Conservation (phyloP, 1,139 yeast genomes). For the Debaryomycetaceae sp. region DNA sequence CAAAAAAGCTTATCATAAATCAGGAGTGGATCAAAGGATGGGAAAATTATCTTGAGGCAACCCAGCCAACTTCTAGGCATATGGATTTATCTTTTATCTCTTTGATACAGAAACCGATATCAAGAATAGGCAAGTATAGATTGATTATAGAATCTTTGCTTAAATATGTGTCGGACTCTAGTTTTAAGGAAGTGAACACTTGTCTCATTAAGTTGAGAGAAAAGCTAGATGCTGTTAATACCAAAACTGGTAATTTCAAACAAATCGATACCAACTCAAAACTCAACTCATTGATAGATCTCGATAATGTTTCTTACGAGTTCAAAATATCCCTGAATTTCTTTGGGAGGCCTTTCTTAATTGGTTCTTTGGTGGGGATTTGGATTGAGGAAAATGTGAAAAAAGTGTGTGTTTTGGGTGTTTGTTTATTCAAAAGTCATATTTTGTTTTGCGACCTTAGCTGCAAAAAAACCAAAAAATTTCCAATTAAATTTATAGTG, state of each 20-base stretch:
- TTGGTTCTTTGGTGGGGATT: constrained; percentile 37
- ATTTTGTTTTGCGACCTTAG: constrained; percentile 26
- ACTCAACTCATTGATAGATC: constrained; percentile 12
- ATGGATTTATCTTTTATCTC: constrained; percentile 49
- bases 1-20: constrained; percentile 4
- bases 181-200: constrained; percentile 5
- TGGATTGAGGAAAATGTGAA: constrained; percentile 31
- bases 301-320: constrained; percentile 10
- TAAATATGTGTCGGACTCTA: constrained; percentile 9
- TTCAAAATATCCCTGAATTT: constrained; percentile 26
- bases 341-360: constrained; percentile 38
- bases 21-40: constrained; percentile 28
- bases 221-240: constrained; percentile 27
- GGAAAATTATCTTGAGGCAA: constrained; percentile 40
- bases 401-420: constrained; percentile 27
- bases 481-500: constrained; percentile 42
- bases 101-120: constrained; percentile 51
- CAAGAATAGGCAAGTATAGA: constrained; percentile 50
- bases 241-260: constrained; percentile 14
- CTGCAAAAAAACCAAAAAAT: constrained; percentile 16
- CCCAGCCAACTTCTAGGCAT: constrained; percentile 29
- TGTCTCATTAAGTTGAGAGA: constrained; percentile 14
- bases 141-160: constrained; percentile 40
- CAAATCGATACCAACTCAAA: constrained; percentile 6
- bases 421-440: constrained; percentile 51